Conservation (phyloP, 768 basidiomycete genomes). For the Pholiota microspora region DNA sequence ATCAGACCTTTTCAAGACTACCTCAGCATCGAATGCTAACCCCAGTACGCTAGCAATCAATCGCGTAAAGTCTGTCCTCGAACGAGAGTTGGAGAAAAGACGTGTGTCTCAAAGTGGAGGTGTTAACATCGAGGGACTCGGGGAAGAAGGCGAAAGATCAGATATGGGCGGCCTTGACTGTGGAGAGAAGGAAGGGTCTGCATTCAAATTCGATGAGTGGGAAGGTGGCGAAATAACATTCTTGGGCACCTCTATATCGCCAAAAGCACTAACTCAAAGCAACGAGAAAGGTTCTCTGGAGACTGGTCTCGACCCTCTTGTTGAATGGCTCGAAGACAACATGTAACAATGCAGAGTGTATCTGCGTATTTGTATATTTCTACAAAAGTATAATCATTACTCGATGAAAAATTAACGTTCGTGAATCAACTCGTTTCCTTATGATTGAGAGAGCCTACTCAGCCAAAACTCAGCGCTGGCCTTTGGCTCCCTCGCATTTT, state of each 20-base stretch:
- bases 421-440: background rate
- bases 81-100: constrained; percentile 83
- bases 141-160: constrained; percentile 60
- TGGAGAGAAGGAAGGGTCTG: constrained; percentile 44
- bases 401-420: background rate
- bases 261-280: constrained; percentile 15
- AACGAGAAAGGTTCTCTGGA: constrained; percentile 34
- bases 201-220: constrained; percentile 79
- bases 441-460: too few species aligned
- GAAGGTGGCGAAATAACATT: constrained; percentile 80
- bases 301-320: constrained; percentile 41
- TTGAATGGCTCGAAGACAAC: constrained; percentile 47
- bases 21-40: constrained; percentile 34
- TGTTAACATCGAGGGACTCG: constrained; percentile 71
- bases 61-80: constrained; percentile 74
- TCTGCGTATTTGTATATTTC: background rate
- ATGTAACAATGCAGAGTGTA: constrained; percentile 24
- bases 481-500: too few species aligned
- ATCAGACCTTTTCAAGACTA: constrained; percentile 61
- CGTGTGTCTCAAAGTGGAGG: constrained; percentile 60
- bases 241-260: constrained; percentile 52
- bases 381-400: background rate
- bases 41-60: constrained; percentile 53
- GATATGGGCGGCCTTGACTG: constrained; percentile 80
- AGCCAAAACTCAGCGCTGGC: too few species aligned